These are phyloP conservation scores for Vaccinium darrowii DNA, from an alignment of 148 eudicot species.

Conservation along the genomic window DNA sequence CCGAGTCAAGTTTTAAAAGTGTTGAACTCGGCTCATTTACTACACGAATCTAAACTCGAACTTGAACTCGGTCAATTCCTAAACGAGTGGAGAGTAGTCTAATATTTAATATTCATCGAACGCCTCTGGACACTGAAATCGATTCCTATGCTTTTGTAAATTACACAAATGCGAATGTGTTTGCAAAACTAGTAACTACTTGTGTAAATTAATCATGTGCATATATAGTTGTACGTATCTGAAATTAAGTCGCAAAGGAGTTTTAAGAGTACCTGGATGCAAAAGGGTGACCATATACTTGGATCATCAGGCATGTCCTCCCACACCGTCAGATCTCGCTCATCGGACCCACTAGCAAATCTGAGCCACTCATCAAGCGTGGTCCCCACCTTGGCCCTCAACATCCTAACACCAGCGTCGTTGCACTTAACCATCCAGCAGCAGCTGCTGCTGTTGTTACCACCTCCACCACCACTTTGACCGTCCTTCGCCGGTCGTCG, in stretches of 20 bases:
- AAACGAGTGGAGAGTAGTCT: too few species aligned
- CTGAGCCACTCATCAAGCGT: slow-evolving; percentile 65
- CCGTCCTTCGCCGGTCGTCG: not conserved
- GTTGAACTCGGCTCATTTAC: too few species aligned
- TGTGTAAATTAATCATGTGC: too few species aligned
- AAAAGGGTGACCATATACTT: slow-evolving; percentile 55
- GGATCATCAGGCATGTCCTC: slow-evolving; percentile 59
- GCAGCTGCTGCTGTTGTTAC: slow-evolving; percentile 2
- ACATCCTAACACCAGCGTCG: slow-evolving; percentile 57
- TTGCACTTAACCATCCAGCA: slow-evolving; percentile 54
- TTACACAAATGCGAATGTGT: too few species aligned
- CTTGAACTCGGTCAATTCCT: too few species aligned
- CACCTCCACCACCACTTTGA: not conserved
- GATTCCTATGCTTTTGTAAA: too few species aligned
- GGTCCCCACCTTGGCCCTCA: slow-evolving; percentile 38
- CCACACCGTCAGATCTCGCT: slow-evolving; percentile 42
- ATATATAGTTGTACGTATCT: too few species aligned
- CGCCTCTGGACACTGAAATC: too few species aligned
- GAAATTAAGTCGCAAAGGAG: not conserved
- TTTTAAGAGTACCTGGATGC: slow-evolving; percentile 43
- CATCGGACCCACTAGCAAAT: slow-evolving; percentile 41
- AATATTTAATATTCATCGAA: too few species aligned
- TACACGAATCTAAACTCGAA: too few species aligned
- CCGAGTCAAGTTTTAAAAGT: too few species aligned
- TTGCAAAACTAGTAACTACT: too few species aligned